Percentiles rank a stretch among this genome's conserved stretches.
phyloP scores from a whole-genome alignment of 305 asterid species.

The Euphrasia arctica region DNA sequence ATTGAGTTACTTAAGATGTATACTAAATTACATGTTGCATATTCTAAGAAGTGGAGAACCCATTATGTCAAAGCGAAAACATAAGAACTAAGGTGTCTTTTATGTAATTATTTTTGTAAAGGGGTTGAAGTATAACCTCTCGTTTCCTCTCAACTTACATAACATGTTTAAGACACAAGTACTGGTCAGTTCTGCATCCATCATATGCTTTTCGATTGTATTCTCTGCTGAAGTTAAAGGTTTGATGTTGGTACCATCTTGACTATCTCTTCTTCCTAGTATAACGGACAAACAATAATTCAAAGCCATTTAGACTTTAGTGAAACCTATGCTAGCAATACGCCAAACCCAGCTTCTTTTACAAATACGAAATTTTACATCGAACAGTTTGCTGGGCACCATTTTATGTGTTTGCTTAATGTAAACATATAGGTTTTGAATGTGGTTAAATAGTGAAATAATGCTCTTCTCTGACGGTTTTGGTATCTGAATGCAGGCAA shows the following conservation, averaged over 20 bases:
- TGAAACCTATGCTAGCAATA: slow-evolving; percentile 9
- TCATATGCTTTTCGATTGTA: slow-evolving; percentile 6
- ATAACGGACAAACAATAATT: slow-evolving; percentile 14
- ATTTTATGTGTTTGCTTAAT: not conserved
- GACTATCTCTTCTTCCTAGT: slow-evolving; percentile 7
- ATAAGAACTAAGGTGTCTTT: not conserved
- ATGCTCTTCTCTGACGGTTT: slow-evolving; percentile 31
- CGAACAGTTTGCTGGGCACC: slow-evolving; percentile 19
- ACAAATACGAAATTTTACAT: slow-evolving; percentile 18
- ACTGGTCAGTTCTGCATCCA: slow-evolving; percentile 10
- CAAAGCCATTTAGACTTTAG: slow-evolving; percentile 2
- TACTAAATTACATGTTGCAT: not conserved
- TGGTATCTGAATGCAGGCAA: slow-evolving; percentile 61
- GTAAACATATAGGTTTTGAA: not conserved
- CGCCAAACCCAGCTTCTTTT: slow-evolving; percentile 12
- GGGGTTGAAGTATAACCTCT: slow-evolving; percentile 15
- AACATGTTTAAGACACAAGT: not conserved
- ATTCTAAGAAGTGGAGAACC: slow-evolving; percentile 12
- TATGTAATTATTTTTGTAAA: slow-evolving; percentile 2
- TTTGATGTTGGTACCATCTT: slow-evolving; percentile 17
- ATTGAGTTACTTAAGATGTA: slow-evolving; percentile 17
- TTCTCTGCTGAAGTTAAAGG: slow-evolving; percentile 12
- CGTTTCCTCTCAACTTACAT: not conserved
- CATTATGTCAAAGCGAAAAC: slow-evolving; percentile 17
- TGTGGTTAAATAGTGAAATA: not conserved